These are phyloP conservation scores for Picea glauca DNA, from an alignment of 75 land plant species.

Conservation along the genomic window DNA sequence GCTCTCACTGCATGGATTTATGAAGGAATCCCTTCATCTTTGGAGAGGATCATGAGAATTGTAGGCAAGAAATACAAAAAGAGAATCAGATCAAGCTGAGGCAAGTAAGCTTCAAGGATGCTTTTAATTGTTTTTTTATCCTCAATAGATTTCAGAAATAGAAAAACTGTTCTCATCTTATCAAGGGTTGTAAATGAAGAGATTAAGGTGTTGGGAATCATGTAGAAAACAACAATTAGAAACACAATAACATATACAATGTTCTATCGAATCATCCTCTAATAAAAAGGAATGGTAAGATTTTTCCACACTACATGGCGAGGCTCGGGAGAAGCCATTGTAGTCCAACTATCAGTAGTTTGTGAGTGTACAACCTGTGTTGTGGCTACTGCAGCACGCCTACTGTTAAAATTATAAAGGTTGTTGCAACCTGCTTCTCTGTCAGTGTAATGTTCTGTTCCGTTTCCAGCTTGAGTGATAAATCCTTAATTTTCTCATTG, in stretches of 20 bases:
- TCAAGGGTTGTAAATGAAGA: slow-evolving; percentile 73
- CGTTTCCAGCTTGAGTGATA: slow-evolving; percentile 33
- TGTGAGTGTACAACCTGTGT: slow-evolving; percentile 65
- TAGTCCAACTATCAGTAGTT: slow-evolving; percentile 62
- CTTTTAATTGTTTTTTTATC: no score
- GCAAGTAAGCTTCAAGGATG: no score
- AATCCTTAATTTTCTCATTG: no score
- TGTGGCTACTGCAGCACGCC: slow-evolving; percentile 69
- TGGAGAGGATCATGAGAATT: slow-evolving; percentile 18
- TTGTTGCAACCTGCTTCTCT: slow-evolving; percentile 39
- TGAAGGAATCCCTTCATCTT: slow-evolving; percentile 68
- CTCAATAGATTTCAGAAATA: slow-evolving; percentile 64
- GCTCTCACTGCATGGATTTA: slow-evolving; percentile 32
- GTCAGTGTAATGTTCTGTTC: slow-evolving; percentile 49
- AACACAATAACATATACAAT: no score
- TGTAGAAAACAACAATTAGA: slow-evolving; percentile 67
- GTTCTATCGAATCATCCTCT: slow-evolving; percentile 22
- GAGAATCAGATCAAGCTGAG: no score
- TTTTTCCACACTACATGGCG: slow-evolving; percentile 76
- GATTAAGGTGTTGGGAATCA: slow-evolving; percentile 77
- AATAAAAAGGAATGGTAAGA: slow-evolving; percentile 33
- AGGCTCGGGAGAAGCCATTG: slow-evolving; percentile 77
- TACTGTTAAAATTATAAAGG: slow-evolving; percentile 46
- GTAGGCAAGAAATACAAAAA: no score
- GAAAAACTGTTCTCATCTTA: slow-evolving; percentile 53